Conservation (phyloP, 2,329 filamentous ascomycete genomes). For the Dactylellina haptotyla region DNA sequence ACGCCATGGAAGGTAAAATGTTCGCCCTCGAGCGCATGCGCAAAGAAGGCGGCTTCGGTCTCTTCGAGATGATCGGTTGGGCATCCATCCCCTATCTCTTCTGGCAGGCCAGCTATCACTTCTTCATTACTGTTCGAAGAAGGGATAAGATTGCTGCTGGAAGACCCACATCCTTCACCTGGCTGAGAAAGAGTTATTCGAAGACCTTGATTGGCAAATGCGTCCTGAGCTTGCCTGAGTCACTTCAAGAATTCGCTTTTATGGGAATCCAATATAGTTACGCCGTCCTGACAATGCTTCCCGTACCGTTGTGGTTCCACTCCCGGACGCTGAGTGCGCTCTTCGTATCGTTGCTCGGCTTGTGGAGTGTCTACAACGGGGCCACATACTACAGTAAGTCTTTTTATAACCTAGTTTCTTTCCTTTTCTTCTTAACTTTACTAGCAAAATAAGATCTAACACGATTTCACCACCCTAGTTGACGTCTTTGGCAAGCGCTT, state of each 20-base stretch:
- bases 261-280: slow-evolving; percentile 97
- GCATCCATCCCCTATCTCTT: slow-evolving; percentile 89
- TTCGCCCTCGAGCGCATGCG: slow-evolving; percentile 82
- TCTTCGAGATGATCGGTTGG: slow-evolving; percentile 83
- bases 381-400: slow-evolving; percentile 85
- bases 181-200: slow-evolving; percentile 90
- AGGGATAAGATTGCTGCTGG: slow-evolving; percentile 95
- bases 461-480: slow-evolving; percentile 62
- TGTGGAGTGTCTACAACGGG: slow-evolving; percentile 95
- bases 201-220: slow-evolving; percentile 88
- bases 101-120: slow-evolving; percentile 93
- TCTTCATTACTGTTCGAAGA: slow-evolving; percentile 94
- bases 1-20: slow-evolving; percentile 60
- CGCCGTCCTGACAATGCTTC: slow-evolving; percentile 90
- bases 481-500: slow-evolving; percentile 97
- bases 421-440: background rate
- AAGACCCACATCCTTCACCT: slow-evolving; percentile 95
- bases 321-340: slow-evolving; percentile 79
- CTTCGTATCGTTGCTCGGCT: slow-evolving; percentile 85
- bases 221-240: slow-evolving; percentile 79
- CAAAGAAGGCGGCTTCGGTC: slow-evolving; percentile 63
- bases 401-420: background rate
- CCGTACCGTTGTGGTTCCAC: slow-evolving; percentile 94
- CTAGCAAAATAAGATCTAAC: background rate
- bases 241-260: slow-evolving; percentile 86